Evolutionary conservation across 2,329 filamentous ascomycete genomes (phyloP), one percentile per base, ranked within the genome.

Genomic region (Penicillium sclerotiorum): DNA sequence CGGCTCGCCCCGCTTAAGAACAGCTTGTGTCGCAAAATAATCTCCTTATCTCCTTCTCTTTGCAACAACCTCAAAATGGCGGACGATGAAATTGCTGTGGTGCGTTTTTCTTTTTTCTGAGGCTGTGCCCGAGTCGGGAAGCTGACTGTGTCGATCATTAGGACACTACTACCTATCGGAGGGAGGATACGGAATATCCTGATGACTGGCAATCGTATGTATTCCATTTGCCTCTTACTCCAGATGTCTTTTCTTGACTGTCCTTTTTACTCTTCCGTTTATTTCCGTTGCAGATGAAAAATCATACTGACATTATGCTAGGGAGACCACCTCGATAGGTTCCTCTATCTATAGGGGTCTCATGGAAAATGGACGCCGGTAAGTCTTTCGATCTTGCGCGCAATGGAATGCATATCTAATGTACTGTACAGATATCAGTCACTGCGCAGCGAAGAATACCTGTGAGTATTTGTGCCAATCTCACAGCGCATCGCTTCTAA

Each of bases 161-260:
- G 33, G 33, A 36, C 15, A 3, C 33, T 5, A 36, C 17, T 20
- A 17, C 20, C 15, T 18, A 36, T 17, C 33, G 15, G 15, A 5
- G 15, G 6, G 33, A 36, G n/a, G 33, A 36, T 20, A 17, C 17
- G 9, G n/a, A 9, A 18, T 56, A 51, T 22, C 47, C 38, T 5
- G 51, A 54, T 40, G 53, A 56, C 37, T 56, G 53, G 51, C 53
- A 56, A 30, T 56, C 53, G 53, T 56, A 43, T 22, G 45, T 50
- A 5, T n/a, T 6, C 13, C 18, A 7, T 41, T 33, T 50, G 17
- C 33, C 12, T 36, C 25, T 28, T 7, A 28, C 9, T 4, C 13
- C 25, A 8, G 17, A 33, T 20, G 15, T 20, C 5, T 18, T 32
- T 13, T 32, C 5, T 28, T 28, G 7, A 28, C 12, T 7, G 7